Conservation (phyloP, 2,329 filamentous ascomycete genomes). For the Cladosporium cucumerinum region DNA sequence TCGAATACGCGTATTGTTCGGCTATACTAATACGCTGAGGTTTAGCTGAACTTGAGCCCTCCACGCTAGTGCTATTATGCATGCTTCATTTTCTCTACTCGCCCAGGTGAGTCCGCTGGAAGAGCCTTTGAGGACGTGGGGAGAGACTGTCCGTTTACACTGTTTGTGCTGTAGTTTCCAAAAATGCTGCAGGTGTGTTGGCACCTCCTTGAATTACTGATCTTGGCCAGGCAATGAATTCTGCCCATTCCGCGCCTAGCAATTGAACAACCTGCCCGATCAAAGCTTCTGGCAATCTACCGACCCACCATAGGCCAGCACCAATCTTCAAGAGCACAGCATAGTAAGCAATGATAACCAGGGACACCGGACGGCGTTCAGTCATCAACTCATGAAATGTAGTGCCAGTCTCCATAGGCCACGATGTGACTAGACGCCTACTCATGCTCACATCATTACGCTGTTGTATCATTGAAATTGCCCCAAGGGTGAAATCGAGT, state of each 20-base stretch:
- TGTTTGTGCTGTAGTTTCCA: background rate
- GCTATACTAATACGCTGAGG: background rate
- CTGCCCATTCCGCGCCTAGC: background rate
- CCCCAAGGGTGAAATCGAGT: background rate
- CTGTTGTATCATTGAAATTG: background rate
- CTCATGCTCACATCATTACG: background rate
- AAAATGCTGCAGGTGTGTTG: background rate
- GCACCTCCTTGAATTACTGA: background rate
- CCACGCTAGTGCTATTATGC: background rate
- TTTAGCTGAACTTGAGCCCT: background rate
- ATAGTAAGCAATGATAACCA: background rate
- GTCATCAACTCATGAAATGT: background rate
- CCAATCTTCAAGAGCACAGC: background rate
- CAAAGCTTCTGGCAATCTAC: background rate
- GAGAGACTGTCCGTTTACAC: background rate
- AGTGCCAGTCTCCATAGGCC: background rate
- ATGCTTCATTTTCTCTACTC: background rate
- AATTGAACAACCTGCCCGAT: background rate
- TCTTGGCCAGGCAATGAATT: background rate
- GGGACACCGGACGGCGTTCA: background rate
- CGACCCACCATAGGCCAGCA: background rate
- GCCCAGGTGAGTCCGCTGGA: background rate
- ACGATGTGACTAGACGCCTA: background rate
- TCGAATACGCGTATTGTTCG: background rate
- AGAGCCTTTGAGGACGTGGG: background rate